Evolutionary conservation across 345 rosid species (phyloP).

Genomic region (Lagerstroemia speciosa): DNA sequence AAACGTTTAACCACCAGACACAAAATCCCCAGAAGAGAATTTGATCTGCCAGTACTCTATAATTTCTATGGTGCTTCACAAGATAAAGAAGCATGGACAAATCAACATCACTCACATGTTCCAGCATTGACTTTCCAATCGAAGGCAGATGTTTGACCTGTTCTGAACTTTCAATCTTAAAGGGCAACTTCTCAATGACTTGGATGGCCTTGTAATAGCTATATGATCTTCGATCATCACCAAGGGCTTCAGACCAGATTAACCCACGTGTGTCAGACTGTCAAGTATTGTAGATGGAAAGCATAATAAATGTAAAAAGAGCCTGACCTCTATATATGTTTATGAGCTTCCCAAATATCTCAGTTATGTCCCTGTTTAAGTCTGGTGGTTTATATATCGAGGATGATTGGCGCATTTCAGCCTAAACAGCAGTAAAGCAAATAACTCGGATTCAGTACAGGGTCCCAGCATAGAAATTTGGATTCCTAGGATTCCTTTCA

Average conservation of each 20-base stretch:
- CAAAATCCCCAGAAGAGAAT: background rate
- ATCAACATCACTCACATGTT: slow-evolving; percentile 56
- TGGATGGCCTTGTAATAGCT: slow-evolving; percentile 90
- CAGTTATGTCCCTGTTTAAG: slow-evolving; percentile 67
- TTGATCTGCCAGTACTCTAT: background rate
- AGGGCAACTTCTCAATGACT: slow-evolving; percentile 77
- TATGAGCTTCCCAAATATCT: slow-evolving; percentile 83
- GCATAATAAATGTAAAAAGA: slow-evolving; percentile 1
- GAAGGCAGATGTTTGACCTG: slow-evolving; percentile 78
- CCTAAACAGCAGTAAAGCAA: slow-evolving; percentile 5
- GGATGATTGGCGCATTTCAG: slow-evolving; percentile 15
- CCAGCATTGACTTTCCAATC: slow-evolving; percentile 91
- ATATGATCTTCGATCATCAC: slow-evolving; percentile 89
- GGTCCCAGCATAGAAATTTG: background rate
- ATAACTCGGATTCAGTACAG: slow-evolving; percentile 2
- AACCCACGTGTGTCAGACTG: background rate
- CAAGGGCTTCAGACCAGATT: slow-evolving; percentile 46
- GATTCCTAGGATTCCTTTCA: background rate
- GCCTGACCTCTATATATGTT: slow-evolving; percentile 71
- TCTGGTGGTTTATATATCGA: slow-evolving; percentile 72
- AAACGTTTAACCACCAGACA: background rate
- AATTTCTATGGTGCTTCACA: background rate
- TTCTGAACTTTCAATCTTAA: slow-evolving; percentile 71
- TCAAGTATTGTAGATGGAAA: background rate
- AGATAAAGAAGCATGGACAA: background rate